These are phyloP conservation scores for Pichia nakasei DNA, from an alignment of 805 yeast species.

Conservation along the genomic window DNA sequence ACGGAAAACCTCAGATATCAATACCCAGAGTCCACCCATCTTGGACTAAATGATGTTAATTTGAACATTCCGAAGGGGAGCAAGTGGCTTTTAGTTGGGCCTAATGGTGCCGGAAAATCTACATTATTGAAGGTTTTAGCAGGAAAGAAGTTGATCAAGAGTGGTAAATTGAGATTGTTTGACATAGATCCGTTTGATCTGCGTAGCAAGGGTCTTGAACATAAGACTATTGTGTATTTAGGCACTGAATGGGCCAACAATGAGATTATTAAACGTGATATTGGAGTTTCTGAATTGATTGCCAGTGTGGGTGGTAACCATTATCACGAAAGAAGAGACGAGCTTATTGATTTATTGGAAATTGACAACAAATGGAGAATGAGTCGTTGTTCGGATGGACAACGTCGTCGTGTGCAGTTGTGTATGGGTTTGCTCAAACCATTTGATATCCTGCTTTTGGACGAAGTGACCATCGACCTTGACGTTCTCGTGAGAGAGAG, in stretches of 20 bases:
- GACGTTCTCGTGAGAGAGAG: constrained; percentile 86
- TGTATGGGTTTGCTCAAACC: constrained; percentile 90
- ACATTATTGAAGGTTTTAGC: constrained; percentile 78
- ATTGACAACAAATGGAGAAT: constrained; percentile 86
- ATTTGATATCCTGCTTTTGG: constrained; percentile 80
- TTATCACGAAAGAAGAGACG: constrained; percentile 67
- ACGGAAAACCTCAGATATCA: constrained; percentile 60
- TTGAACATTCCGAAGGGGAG: constrained; percentile 61
- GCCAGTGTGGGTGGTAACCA: constrained; percentile 73
- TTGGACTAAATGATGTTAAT: constrained; percentile 61
- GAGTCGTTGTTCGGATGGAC: constrained; percentile 91
- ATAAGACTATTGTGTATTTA: constrained; percentile 47
- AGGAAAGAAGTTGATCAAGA: constrained; percentile 78
- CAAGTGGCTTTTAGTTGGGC: constrained; percentile 76
- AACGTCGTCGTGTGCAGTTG: constrained; percentile 86
- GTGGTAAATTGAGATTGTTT: constrained; percentile 63
- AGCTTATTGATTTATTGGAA: constrained; percentile 68
- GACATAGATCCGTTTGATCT: constrained; percentile 75
- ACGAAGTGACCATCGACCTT: constrained; percentile 94
- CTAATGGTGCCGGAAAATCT: constrained; percentile 97
- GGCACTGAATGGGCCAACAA: constrained; percentile 98
- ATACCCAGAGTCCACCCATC: constrained; percentile 47
- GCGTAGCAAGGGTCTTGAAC: constrained; percentile 10
- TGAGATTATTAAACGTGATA: constrained; percentile 82
- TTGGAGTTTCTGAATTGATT: constrained; percentile 73